Evolutionary conservation across 148 eudicot species (phyloP), one percentile per base, ranked within the genome.

Genomic region (Nepenthes gracilis): DNA sequence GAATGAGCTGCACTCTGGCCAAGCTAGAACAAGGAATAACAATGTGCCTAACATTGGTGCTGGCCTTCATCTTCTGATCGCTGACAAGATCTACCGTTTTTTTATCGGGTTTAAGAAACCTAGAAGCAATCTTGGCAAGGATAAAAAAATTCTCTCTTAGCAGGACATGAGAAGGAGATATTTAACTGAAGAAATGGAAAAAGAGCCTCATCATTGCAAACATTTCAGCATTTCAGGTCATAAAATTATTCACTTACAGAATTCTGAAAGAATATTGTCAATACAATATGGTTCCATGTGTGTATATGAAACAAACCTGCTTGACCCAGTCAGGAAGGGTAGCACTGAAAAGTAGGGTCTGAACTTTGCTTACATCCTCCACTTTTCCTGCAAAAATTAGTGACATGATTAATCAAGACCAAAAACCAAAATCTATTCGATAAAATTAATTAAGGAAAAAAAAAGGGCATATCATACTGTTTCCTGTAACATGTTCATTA

Each of bases 21-120:
- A 83, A 67, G 61, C 61, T 72, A 58, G 96, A 78, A 73, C 98
- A 93, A 4, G 98, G 96, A 49, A 93, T 78, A 32, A 86, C 87
- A 64, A 88, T 82, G 76, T 92, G 98, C 70, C 98, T 82, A 43
- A 93, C 90, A 74, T 55, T 84, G 61, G 72, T 81, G 71, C 96
- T 88, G 49, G 98, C 98, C 76, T 93, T 93, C 96, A 93, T 88
- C 71, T 80, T 84, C 76, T 93, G 96, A 75, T 86, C 81, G 57
- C 98, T 88, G 51, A 93, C 95, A 66, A 93, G 96, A 77, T 93
- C 99, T 23, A 84, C 95, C 45, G 91, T 88, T 71, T 73, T 81
- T 80, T 80, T 93, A 52, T 80, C 79, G 9, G 73, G 32, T 69
- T 88, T 93, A 43, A 88, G 80, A 83, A 93, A 93, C 80, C 63